These are phyloP conservation scores for Lepiota brunneoincarnata DNA, from an alignment of 768 basidiomycete species.

Conservation along the genomic window DNA sequence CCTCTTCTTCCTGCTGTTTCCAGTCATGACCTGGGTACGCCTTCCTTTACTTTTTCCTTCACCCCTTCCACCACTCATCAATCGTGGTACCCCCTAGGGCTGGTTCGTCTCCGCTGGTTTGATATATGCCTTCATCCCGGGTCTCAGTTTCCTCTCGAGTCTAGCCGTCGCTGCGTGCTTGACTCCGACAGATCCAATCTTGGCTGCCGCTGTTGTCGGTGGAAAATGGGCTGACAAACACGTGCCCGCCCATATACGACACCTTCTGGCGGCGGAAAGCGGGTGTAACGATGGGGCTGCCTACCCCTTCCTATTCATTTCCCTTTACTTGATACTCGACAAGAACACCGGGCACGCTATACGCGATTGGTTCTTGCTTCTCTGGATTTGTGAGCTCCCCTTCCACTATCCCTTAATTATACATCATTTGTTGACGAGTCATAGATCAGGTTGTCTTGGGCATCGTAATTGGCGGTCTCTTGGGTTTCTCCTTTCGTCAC, in stretches of 20 bases:
- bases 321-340: slow-evolving; percentile 84
- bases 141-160: slow-evolving; percentile 84
- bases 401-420: slow-evolving; percentile 4
- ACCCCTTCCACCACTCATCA: slow-evolving; percentile 11
- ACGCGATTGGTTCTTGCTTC: slow-evolving; percentile 81
- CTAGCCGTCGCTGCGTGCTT: slow-evolving; percentile 91
- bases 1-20: slow-evolving; percentile 76
- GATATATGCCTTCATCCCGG: slow-evolving; percentile 90
- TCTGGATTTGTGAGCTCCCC: slow-evolving; percentile 78
- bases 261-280: slow-evolving; percentile 68
- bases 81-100: slow-evolving; percentile 48
- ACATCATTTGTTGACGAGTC: slow-evolving; percentile 13
- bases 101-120: slow-evolving; percentile 93
- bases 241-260: slow-evolving; percentile 79
- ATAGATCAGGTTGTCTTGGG: slow-evolving; percentile 80
- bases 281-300: slow-evolving; percentile 98
- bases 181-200: slow-evolving; percentile 92
- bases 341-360: slow-evolving; percentile 61
- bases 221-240: slow-evolving; percentile 98
- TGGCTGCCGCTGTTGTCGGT: slow-evolving; percentile 89
- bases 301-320: slow-evolving; percentile 89
- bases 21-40: slow-evolving; percentile 82
- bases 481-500: slow-evolving; percentile 81
- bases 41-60: slow-evolving; percentile 12
- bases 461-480: slow-evolving; percentile 64